Base-by-base conservation (phyloP, 2,329 filamentous ascomycete genomes). In the Erysiphe neolycopersici region DNA sequence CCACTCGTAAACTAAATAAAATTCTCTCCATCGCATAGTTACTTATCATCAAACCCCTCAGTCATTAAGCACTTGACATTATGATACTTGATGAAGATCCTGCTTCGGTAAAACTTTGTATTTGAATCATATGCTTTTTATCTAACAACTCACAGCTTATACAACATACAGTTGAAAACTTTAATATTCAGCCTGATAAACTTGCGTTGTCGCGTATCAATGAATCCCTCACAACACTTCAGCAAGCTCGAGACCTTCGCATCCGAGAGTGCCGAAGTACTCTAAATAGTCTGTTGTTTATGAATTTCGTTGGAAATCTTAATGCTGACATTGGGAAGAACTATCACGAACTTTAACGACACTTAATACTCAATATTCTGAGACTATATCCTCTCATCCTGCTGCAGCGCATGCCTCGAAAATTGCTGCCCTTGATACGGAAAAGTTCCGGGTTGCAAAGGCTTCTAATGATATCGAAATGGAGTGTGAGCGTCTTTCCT, bases 41-140 rank as follows among this genome's bases (percentile, higher is more conserved):
- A 26, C 8, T 26, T 8, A 5, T 26, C 22, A 26, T 26, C 22
- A 26, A 26, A 4, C 4, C 22, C 22, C 22, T 26, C 22, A 26
- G 22, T 26, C 22, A 4, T 26, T 8, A 26, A 26, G 8, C 22
- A 9, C 22, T 5, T 5, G 22, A 26, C 3, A 83, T 62, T 50
- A 94, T 95, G 79, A 69, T 94, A 59, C 81, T 95, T 62, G 82
- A 92, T 62, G 85, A 94, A 64, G 81, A 89, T 59, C 87, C 85
- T 51, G 80, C 80, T 38, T 78, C 76, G 38, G 83, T 91, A 72
- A 47, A 71, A 57, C 41, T 4, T 9, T 31, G 2, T 18, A 18
- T 32, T 17, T 5, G 22, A 29, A 19, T 22, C n/a, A 38, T 38
- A 16, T 26, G 13, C 16, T 30, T 16, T 38, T n/a, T 42, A 38